These are phyloP conservation scores for Rhazya stricta DNA, from an alignment of 257 asterid species.

Conservation along the genomic window DNA sequence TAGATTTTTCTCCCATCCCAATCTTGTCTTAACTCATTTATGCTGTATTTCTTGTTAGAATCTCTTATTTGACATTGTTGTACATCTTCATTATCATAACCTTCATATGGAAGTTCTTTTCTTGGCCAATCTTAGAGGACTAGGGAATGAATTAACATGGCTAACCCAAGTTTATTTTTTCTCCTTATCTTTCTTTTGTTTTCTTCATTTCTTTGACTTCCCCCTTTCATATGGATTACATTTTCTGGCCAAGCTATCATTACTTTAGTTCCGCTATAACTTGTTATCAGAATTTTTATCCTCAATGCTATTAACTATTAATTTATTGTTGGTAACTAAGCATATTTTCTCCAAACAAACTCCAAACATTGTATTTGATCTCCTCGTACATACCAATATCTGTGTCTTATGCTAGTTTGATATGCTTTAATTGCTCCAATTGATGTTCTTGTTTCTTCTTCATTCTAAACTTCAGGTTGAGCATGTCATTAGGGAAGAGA, in stretches of 20 bases:
- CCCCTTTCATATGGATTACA: not conserved
- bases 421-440: not conserved
- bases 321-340: not conserved
- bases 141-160: not conserved
- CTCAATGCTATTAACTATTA: not conserved
- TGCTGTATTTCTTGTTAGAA: not conserved
- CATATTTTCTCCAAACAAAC: not conserved
- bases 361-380: not conserved
- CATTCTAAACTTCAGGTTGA: constrained; percentile 59
- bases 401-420: not conserved
- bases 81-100: not conserved
- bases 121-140: not conserved
- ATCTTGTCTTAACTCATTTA: not conserved
- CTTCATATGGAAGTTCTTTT: not conserved
- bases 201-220: not conserved
- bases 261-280: not conserved
- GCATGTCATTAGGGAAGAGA: constrained; percentile 94
- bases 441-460: constrained; percentile 9
- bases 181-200: not conserved
- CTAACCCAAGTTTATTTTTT: not conserved
- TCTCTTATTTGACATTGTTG: not conserved
- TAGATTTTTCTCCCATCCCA: not conserved
- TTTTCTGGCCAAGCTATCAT: not conserved
- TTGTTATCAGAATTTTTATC: not conserved
- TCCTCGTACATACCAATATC: not conserved